A percentile compares a stretch with the other conserved stretches of the same genome.
Evolutionary conservation across 2,329 filamentous ascomycete species (phyloP).

Genomic region (Aspergillus ustus): DNA sequence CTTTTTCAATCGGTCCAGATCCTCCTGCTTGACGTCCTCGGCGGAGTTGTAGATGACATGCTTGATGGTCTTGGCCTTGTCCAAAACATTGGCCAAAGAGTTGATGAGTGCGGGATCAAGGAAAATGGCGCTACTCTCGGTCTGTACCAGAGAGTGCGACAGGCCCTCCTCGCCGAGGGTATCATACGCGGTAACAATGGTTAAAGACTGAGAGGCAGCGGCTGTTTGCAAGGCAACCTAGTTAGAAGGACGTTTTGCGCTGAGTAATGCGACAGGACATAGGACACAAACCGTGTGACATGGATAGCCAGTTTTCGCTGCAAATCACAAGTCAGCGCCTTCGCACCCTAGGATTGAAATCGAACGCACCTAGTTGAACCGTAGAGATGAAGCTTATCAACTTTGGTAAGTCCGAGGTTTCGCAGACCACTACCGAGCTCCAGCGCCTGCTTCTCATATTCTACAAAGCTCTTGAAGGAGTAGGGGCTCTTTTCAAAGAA

Average conservation of each 20-base stretch:
- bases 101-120: constrained; percentile 77
- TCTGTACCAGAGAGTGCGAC: constrained; percentile 83
- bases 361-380: constrained; percentile 73
- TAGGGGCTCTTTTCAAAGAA: constrained; percentile 84
- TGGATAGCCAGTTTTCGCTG: constrained; percentile 80
- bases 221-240: constrained; percentile 37
- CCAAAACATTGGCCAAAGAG: constrained; percentile 61
- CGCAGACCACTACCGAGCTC: constrained; percentile 74
- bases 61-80: constrained; percentile 60
- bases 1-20: constrained; percentile 59
- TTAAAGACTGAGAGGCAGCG: constrained; percentile 80
- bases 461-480: constrained; percentile 75
- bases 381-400: constrained; percentile 78
- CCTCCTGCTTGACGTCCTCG: constrained; percentile 55
- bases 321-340: constrained; percentile 20
- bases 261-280: not conserved
- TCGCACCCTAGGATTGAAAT: not conserved
- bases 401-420: constrained; percentile 70
- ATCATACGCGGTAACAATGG: constrained; percentile 94
- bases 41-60: constrained; percentile 64
- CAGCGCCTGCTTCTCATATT: constrained; percentile 74
- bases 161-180: constrained; percentile 85
- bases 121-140: constrained; percentile 80
- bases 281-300: constrained; percentile 67
- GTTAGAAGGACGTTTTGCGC: not conserved